Conservation (phyloP, 2,329 filamentous ascomycete species). For the Paraphaeosphaeria sporulosa region DNA sequence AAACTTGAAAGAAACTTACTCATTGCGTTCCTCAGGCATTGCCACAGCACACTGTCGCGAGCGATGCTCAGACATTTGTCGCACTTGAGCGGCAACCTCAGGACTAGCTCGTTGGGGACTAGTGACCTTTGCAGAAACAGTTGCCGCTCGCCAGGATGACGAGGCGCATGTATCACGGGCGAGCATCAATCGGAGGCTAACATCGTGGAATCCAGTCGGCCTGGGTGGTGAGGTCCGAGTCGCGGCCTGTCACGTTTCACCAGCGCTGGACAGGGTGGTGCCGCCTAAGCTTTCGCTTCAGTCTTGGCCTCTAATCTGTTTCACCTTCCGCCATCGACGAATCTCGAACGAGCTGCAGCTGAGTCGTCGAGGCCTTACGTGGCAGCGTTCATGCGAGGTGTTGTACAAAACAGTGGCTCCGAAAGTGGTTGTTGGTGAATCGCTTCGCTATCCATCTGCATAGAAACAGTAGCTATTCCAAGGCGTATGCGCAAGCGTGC, state of each 20-base stretch:
- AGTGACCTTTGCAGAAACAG: background rate
- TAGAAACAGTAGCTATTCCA: background rate
- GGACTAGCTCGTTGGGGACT: background rate
- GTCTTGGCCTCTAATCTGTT: conserved; percentile 30
- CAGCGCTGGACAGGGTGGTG: conserved; percentile 18
- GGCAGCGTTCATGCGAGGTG: background rate
- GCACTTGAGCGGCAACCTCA: conserved; percentile 2
- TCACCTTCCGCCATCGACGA: conserved; percentile 17
- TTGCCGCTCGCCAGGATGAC: conserved; percentile 10
- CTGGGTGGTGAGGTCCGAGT: conserved; percentile 2
- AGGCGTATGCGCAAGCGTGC: background rate
- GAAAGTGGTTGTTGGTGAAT: background rate
- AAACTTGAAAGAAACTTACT: conserved; percentile 29
- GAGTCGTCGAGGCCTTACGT: background rate
- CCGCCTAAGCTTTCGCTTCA: conserved; percentile 26
- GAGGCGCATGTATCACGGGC: conserved; percentile 12
- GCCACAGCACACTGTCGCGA: conserved; percentile 1
- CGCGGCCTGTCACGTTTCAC: conserved; percentile 36
- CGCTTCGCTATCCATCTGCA: background rate
- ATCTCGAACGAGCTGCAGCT: background rate
- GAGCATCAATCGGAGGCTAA: conserved; percentile 9
- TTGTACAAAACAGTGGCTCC: background rate
- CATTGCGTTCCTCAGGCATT: conserved; percentile 11
- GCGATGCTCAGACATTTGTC: background rate
- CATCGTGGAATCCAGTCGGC: conserved; percentile 3